A percentile compares a stretch with the other conserved stretches of the same genome.
These are phyloP conservation scores for Casuarina glauca DNA, from an alignment of 306 rosid genomes.

Conservation along the genomic window DNA sequence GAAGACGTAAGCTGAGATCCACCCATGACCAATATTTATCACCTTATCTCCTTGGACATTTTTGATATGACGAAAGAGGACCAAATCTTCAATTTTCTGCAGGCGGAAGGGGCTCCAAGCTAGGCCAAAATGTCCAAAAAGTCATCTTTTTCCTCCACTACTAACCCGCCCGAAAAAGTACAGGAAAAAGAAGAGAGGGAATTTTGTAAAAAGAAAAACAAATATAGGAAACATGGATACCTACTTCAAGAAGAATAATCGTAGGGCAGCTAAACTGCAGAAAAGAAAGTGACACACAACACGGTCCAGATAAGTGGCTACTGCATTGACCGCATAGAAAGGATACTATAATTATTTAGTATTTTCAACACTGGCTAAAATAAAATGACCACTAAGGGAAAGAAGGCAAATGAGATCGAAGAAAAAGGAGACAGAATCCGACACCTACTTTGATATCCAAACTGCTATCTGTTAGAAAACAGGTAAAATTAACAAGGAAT, in stretches of 20 bases:
- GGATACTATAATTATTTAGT: background rate
- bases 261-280: background rate
- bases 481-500: background rate
- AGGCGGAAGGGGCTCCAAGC: too few relatives aligned
- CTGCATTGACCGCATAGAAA: background rate
- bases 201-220: too few relatives aligned
- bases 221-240: background rate
- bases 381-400: background rate
- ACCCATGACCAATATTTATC: background rate
- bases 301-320: background rate
- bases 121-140: too few relatives aligned
- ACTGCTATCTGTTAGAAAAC: background rate
- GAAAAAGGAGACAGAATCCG: background rate
- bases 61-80: too few relatives aligned
- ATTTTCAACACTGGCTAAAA: background rate
- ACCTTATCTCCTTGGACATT: too few relatives aligned
- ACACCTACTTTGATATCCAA: background rate
- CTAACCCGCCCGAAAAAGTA: background rate
- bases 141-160: background rate
- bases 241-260: background rate
- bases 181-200: background rate
- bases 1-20: background rate
- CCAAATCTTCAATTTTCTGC: too few relatives aligned
- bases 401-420: background rate
- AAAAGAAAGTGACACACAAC: background rate